Base-by-base conservation (phyloP, 768 basidiomycete genomes). In the Mycena vulgaris region DNA sequence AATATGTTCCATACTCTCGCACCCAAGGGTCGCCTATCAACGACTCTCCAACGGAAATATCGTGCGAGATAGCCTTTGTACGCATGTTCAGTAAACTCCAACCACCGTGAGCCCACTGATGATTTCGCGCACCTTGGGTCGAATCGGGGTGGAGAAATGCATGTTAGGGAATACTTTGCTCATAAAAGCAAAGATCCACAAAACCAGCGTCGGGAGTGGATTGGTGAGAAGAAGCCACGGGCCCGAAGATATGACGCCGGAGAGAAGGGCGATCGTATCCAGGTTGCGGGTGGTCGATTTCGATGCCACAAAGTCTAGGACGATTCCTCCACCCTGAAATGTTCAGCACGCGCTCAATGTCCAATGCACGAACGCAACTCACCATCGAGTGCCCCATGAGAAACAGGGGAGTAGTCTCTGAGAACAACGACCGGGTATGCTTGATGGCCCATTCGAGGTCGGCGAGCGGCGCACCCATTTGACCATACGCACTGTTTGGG, bases 381-480 rank as follows among this genome's bases (percentile, higher is more conserved):
- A 63, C 62, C 62, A 63, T 63, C 16, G 62, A 63, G 39, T 63
- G 62, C 14, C 62, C 62, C 49, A 63, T 63, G 6, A 63, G 49
- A 52, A 63, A 63, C 16, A 63, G 49, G 5, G 37, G 62, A 6
- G 11, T 14, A 2, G 5, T 2, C 35, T 23, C 17, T n/a, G n/a
- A n/a, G 33, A 63, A 63, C 25, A 63, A 17, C 10, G 62, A 63
- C 35, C 51, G 49, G 7, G 62, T 52, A 19, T 63, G 62, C 37
- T 63, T 37, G 7, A 63, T 39, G 5, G 62, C 62, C 62, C 62
- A 63, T 53, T 63, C 62, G 37, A 63, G 49, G 49, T 63, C 62
- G 9, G 19, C 49, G 35, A 63, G 49, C 2, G 49, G 48, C 3
- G 23, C 25, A n/a, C 37, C 62, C 62, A 63, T 63, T 19, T 40